phyloP scores from a whole-genome alignment of 345 rosid genomes.

The Punica granatum region DNA sequence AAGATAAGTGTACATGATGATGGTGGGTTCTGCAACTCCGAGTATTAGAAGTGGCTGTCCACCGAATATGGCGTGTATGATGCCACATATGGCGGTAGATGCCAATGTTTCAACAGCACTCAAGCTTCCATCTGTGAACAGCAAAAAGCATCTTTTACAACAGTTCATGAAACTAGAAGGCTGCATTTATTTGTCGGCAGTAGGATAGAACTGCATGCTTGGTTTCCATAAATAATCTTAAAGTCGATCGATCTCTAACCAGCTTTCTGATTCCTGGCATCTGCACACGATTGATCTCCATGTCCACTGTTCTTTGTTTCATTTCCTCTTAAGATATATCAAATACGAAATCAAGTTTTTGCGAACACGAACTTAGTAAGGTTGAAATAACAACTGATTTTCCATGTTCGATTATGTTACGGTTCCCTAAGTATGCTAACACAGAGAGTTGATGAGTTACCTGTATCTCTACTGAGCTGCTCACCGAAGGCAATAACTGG shows the following conservation, averaged over 20 bases:
- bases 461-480: conserved; percentile 72
- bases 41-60: conserved; percentile 76
- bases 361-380: no score
- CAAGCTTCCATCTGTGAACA: conserved; percentile 53
- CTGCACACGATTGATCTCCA: no score
- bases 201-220: no score
- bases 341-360: background rate
- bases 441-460: conserved; percentile 12
- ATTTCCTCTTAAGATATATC: background rate
- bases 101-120: conserved; percentile 69
- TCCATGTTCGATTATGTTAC: no score
- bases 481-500: conserved; percentile 88
- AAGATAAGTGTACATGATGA: conserved; percentile 69
- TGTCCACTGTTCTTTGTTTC: no score
- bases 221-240: no score
- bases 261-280: no score
- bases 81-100: conserved; percentile 76
- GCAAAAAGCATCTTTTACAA: background rate
- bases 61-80: conserved; percentile 70
- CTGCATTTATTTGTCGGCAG: background rate
- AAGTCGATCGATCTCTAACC: no score
- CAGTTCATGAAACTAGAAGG: background rate
- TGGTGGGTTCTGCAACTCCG: conserved; percentile 89
- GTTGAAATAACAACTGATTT: no score
- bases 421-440: no score